These are phyloP conservation scores for Microcyclospora pomicola DNA, from an alignment of 2,329 filamentous ascomycete genomes.

Conservation along the genomic window DNA sequence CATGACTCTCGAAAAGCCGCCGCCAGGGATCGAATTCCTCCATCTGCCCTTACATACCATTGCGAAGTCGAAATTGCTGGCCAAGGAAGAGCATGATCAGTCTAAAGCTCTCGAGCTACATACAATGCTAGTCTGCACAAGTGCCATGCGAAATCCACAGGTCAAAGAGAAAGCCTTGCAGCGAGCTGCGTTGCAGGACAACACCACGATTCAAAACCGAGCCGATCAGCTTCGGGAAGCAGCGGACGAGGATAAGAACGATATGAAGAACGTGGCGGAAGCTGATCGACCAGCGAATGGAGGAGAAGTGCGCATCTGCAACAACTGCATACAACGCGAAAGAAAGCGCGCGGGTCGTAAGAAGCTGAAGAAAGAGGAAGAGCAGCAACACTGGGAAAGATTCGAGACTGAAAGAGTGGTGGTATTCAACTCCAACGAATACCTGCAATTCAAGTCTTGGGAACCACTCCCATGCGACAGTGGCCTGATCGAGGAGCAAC, in stretches of 20 bases:
- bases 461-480: constrained; percentile 25
- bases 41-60: constrained; percentile 84
- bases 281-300: constrained; percentile 70
- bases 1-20: constrained; percentile 63
- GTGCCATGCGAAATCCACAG: constrained; percentile 66
- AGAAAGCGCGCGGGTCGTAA: constrained; percentile 82
- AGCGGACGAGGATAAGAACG: constrained; percentile 28
- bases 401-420: constrained; percentile 72
- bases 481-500: constrained; percentile 10
- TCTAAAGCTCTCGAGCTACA: constrained; percentile 67
- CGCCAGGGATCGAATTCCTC: constrained; percentile 60
- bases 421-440: constrained; percentile 80
- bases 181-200: constrained; percentile 36
- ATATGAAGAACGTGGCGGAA: constrained; percentile 39
- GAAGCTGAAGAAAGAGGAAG: constrained; percentile 83
- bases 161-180: constrained; percentile 53
- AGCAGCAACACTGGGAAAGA: constrained; percentile 74
- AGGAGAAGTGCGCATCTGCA: constrained; percentile 85
- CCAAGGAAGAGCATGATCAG: constrained; percentile 54
- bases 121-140: constrained; percentile 78
- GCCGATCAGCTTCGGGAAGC: constrained; percentile 25
- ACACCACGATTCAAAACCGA: constrained; percentile 29
- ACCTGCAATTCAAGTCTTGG: constrained; percentile 65
- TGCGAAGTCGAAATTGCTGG: constrained; percentile 81
- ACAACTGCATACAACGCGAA: constrained; percentile 82